Base-by-base conservation (phyloP, 768 basidiomycete genomes). In the Serendipita sp. region DNA sequence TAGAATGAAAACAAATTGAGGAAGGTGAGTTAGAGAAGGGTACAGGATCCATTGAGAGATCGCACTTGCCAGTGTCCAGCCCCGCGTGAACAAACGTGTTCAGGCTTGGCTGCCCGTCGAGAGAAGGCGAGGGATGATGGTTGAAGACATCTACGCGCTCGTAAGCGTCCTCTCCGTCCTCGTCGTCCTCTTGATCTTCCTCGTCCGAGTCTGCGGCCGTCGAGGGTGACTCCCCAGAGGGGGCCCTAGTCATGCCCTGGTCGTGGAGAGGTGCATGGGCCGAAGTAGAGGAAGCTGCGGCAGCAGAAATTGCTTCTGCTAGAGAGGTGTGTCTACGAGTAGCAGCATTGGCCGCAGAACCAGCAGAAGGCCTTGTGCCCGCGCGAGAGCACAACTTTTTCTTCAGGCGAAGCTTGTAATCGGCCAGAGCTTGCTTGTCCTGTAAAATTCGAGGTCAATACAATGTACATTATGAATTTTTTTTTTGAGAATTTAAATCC, bases 11-110 rank as follows among this genome's bases (percentile, higher is more conserved):
- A 7, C 7, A 18, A 60, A n/a, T 10, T 16, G 56, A 8, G 56
- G 28, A 60, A 10, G 32, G 35, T 60, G 34, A 32, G 56, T 32
- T 30, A 60, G 36, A 60, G 56, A 60, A 35, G 18, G 28, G 36
- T 60, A 60, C 48, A 41, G n/a, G 48, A 51, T 51, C 48, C 18
- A 41, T 41, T 18, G 48, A 51, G 48, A 18, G 48, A 32, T 51
- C 48, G 48, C 48, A 51, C 56, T 60, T 60, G 56, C 56, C 56
- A 60, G 56, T 60, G 56, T 60, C 56, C 56, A 32, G 18, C 48
- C 18, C 32, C 48, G 48, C 32, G 48, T 7, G 16, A 52, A 5
- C 18, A 32, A 18, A 52, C 7, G 48, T 23, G 48, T 18, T 52
- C 48, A 32, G 18, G 18, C 18, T 52, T 7, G 18, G 48, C 32